Percentiles rank a stretch among this genome's conserved stretches.
These are phyloP conservation scores for Claviceps purpurea DNA, from an alignment of 2,329 filamentous ascomycete genomes.

Conservation along the genomic window DNA sequence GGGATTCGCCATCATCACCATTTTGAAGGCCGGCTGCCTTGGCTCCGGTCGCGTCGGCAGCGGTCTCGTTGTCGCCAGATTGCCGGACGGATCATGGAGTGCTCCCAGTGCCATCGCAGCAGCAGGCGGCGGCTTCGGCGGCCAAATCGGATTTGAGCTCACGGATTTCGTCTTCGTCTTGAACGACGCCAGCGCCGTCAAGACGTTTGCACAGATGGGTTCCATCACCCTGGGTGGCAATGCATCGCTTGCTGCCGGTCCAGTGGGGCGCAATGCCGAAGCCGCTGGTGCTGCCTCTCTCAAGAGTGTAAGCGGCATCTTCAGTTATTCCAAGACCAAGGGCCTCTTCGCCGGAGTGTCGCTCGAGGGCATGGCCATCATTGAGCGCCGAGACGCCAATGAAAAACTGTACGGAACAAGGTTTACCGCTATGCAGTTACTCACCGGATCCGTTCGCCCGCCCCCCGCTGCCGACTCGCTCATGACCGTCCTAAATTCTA, in stretches of 20 bases:
- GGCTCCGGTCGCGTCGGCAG: constrained; percentile 72
- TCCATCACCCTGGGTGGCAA: constrained; percentile 90
- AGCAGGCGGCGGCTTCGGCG: constrained; percentile 69
- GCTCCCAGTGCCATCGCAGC: constrained; percentile 72
- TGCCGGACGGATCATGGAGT: constrained; percentile 67
- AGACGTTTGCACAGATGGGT: constrained; percentile 85
- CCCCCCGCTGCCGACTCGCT: constrained; percentile 75
- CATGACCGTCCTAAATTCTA: constrained; percentile 71
- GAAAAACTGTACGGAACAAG: constrained; percentile 85
- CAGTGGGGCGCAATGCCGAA: constrained; percentile 87
- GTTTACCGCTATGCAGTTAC: constrained; percentile 67
- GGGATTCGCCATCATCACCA: constrained; percentile 74
- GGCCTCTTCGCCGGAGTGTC: constrained; percentile 92
- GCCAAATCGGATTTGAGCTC: constrained; percentile 76
- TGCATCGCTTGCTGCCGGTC: constrained; percentile 87
- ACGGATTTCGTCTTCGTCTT: constrained; percentile 98
- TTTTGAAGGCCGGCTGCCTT: constrained; percentile 78
- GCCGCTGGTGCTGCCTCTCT: constrained; percentile 87
- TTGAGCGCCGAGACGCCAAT: constrained; percentile 92
- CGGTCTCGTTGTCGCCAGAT: constrained; percentile 67
- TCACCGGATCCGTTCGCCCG: constrained; percentile 63
- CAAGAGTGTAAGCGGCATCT: constrained; percentile 79
- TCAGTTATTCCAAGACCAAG: constrained; percentile 97
- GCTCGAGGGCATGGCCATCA: constrained; percentile 81
- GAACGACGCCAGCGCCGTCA: constrained; percentile 79